Evolutionary conservation across 208 protist species (phyloP).

Genomic region (Trypanosoma cruzi): DNA sequence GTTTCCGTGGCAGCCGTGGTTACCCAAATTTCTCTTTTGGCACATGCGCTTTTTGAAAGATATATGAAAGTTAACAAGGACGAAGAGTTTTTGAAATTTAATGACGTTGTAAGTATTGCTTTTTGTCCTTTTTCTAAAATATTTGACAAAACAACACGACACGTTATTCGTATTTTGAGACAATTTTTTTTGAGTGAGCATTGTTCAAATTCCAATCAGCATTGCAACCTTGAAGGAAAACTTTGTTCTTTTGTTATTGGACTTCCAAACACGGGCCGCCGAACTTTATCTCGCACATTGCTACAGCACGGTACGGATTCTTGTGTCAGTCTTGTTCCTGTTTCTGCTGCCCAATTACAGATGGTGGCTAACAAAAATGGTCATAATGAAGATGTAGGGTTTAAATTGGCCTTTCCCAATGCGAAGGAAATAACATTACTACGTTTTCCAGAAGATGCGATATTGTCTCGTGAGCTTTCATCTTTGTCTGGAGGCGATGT

Average conservation of each 20-base stretch:
- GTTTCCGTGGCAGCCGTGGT: constrained; percentile 72
- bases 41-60: constrained; percentile 49
- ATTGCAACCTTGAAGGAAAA: constrained; percentile 73
- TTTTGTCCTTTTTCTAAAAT: constrained; percentile 68
- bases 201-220: constrained; percentile 44
- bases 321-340: constrained; percentile 65
- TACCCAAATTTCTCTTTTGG: constrained; percentile 77
- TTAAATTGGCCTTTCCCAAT: constrained; percentile 81
- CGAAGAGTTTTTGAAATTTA: constrained; percentile 23
- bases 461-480: constrained; percentile 56
- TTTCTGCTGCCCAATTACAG: constrained; percentile 79
- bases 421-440: constrained; percentile 81
- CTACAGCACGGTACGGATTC: constrained; percentile 44
- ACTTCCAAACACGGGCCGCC: constrained; percentile 78
- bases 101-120: constrained; percentile 28
- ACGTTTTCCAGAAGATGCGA: constrained; percentile 69
- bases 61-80: constrained; percentile 37
- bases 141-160: constrained; percentile 54
- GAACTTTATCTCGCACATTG: constrained; percentile 67
- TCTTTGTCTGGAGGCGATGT: constrained; percentile 57
- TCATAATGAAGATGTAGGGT: constrained; percentile 37
- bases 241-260: constrained; percentile 83
- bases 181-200: constrained; percentile 68
- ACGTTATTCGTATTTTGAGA: constrained; percentile 65
- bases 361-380: constrained; percentile 40